Percentiles rank a stretch among this genome's conserved stretches.
phyloP scores from a whole-genome alignment of 2,329 filamentous ascomycete species.

The Thielaviopsis euricoi region DNA sequence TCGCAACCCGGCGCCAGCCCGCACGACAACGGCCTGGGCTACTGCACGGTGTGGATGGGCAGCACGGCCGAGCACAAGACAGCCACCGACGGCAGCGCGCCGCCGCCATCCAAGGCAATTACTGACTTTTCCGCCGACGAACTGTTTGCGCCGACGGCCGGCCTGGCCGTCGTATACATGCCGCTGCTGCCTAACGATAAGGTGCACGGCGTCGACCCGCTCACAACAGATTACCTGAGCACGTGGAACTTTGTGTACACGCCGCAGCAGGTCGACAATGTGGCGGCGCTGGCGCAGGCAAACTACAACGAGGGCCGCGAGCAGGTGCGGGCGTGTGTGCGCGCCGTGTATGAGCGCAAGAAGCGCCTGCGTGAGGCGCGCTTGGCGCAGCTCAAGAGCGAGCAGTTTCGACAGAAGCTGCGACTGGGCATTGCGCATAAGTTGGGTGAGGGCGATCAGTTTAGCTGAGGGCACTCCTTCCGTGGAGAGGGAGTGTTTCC shows the following conservation, averaged over 20 bases:
- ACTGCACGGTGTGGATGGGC: constrained; percentile 93
- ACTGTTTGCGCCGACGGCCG: constrained; percentile 50
- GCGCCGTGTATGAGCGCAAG: constrained; percentile 87
- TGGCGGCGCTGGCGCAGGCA: constrained; percentile 64
- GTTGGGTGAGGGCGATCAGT: constrained; percentile 49
- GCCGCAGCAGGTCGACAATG: constrained; percentile 71
- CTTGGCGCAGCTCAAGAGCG: constrained; percentile 24
- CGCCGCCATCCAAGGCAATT: constrained; percentile 33
- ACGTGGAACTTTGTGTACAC: constrained; percentile 99
- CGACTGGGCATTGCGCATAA: constrained; percentile 31
- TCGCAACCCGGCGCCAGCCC: constrained; percentile 1
- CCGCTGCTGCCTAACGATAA: constrained; percentile 73
- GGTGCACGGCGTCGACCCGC: constrained; percentile 68
- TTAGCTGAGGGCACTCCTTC: constrained; percentile 24
- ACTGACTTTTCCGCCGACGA: constrained; percentile 51
- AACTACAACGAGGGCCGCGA: constrained; percentile 77
- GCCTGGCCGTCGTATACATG: constrained; percentile 79
- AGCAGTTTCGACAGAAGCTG: constrained; percentile 29
- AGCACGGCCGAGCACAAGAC: constrained; percentile 56
- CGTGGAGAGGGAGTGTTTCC: too few relatives aligned
- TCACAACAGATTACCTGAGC: constrained; percentile 67
- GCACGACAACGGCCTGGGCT: constrained; percentile 46
- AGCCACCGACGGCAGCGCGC: constrained; percentile 25
- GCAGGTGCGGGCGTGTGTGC: constrained; percentile 59
- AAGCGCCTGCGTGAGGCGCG: constrained; percentile 46